Conservation (phyloP, 2,329 filamentous ascomycete species). For the Rosellinia necatrix region DNA sequence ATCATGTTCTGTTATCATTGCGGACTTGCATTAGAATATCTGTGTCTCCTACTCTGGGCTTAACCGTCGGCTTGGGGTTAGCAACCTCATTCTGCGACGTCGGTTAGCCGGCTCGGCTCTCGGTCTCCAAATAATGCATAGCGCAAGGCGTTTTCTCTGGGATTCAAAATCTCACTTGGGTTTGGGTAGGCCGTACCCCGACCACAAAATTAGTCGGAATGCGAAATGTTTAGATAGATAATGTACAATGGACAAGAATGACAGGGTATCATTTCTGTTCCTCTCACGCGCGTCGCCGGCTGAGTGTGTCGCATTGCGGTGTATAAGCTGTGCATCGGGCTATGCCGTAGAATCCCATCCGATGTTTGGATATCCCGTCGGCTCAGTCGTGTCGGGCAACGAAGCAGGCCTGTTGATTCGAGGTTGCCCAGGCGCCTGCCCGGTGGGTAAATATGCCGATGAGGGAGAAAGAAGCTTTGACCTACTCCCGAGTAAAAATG, state of each 20-base stretch:
- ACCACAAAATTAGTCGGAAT: background rate
- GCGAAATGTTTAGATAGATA: slow-evolving; percentile 4
- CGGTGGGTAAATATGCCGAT: background rate
- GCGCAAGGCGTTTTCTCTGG: slow-evolving; percentile 29
- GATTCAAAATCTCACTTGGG: slow-evolving; percentile 2
- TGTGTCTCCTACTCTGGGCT: slow-evolving; percentile 6
- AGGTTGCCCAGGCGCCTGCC: background rate
- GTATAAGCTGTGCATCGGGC: no score
- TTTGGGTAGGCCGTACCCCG: slow-evolving; percentile 7
- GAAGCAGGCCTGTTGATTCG: background rate
- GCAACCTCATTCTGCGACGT: background rate
- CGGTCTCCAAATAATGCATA: slow-evolving; percentile 22
- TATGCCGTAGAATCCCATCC: no score
- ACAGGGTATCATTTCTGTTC: background rate
- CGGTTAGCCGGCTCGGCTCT: background rate
- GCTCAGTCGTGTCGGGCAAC: background rate
- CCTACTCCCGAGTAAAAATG: background rate
- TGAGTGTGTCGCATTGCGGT: background rate
- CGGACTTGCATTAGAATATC: background rate
- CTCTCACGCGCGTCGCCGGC: background rate
- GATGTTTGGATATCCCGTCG: background rate
- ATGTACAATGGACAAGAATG: slow-evolving; percentile 19
- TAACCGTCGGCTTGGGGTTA: slow-evolving; percentile 1
- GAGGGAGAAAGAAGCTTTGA: background rate
- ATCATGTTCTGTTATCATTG: background rate